Percentiles rank a stretch among this genome's conserved stretches.
These are phyloP conservation scores for Syzygium aromaticum DNA, from an alignment of 345 rosid species.

Conservation along the genomic window DNA sequence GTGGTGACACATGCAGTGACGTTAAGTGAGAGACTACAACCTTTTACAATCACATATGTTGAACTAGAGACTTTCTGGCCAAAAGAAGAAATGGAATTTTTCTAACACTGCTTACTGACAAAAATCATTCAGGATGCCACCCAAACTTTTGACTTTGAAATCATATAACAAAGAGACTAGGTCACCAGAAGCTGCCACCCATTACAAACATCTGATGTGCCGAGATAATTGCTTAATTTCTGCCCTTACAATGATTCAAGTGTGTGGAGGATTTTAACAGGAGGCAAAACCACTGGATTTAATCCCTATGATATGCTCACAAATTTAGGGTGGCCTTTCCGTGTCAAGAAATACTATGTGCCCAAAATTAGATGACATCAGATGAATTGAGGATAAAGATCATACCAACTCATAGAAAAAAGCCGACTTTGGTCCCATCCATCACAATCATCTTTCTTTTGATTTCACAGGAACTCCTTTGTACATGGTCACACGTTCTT, in stretches of 20 bases:
- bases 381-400: not conserved
- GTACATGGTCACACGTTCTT: conserved; percentile 65
- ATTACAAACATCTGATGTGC: not conserved
- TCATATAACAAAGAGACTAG: not conserved
- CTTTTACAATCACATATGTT: not conserved
- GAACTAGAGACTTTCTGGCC: not conserved
- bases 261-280: not conserved
- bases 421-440: not conserved
- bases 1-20: not conserved
- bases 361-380: not conserved
- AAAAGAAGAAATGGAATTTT: not conserved
- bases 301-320: not conserved
- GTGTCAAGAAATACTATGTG: not conserved
- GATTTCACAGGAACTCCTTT: conserved; percentile 73
- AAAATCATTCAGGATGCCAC: not conserved
- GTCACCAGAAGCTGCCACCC: not conserved
- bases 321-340: not conserved
- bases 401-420: not conserved
- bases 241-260: not conserved
- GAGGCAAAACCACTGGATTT: not conserved
- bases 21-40: not conserved
- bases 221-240: not conserved
- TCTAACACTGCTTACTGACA: not conserved
- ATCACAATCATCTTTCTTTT: conserved; percentile 47
- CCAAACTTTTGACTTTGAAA: not conserved